phyloP scores from a whole-genome alignment of 1,284 basidiomycete species.

The Trichosporon asahii region DNA sequence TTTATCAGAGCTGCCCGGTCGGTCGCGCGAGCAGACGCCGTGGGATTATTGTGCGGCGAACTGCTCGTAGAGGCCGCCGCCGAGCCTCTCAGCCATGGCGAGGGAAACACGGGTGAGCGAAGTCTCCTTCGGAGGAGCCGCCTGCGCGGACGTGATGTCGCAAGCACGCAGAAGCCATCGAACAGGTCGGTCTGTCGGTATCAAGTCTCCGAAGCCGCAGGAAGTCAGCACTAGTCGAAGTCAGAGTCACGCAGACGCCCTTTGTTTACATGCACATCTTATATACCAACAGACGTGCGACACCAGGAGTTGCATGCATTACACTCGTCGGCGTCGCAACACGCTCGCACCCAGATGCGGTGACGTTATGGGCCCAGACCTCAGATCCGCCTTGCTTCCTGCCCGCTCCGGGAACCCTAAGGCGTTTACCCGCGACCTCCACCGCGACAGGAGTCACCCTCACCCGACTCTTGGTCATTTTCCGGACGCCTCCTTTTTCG shows the following conservation, averaged over 20 bases:
- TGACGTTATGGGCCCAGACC: neutral
- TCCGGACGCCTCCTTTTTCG: slow-evolving; percentile 6
- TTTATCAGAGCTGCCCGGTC: neutral
- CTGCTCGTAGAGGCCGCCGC: neutral
- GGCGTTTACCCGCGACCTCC: slow-evolving; percentile 5
- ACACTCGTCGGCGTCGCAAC: neutral
- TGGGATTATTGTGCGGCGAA: neutral
- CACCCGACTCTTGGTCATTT: neutral
- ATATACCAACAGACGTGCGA: neutral
- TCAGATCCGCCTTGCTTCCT: neutral
- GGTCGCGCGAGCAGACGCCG: neutral
- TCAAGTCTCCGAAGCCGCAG: no score
- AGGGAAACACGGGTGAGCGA: no score
- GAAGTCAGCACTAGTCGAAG: no score
- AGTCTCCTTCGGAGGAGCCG: no score
- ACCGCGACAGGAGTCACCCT: slow-evolving; percentile 1
- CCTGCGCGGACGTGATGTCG: no score
- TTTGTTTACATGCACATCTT: neutral
- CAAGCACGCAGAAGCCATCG: no score
- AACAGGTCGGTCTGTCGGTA: neutral
- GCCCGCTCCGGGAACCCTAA: neutral
- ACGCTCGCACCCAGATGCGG: neutral
- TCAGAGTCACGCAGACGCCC: neutral
- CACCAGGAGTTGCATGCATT: neutral
- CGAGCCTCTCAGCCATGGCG: neutral